Percentiles rank a stretch among this genome's conserved stretches.
Evolutionary conservation across 169 alveolate species (phyloP).

Genomic region (Plasmodium yoelii): DNA sequence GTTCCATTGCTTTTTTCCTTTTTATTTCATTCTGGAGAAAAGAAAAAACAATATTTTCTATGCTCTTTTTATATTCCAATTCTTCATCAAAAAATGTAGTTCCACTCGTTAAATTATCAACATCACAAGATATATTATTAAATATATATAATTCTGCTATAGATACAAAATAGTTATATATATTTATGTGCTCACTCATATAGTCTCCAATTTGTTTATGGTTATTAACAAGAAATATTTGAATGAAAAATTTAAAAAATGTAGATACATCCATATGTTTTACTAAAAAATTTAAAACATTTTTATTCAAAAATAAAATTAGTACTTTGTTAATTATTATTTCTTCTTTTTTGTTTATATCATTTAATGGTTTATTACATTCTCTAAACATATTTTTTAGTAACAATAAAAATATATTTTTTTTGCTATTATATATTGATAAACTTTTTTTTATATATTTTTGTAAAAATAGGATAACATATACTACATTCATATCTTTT

Average conservation of each 20-base stretch:
- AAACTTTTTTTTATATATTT: conserved; percentile 23
- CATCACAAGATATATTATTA: not conserved
- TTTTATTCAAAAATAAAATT: conserved; percentile 18
- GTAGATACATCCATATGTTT: conserved; percentile 26
- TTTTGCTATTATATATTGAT: conserved; percentile 37
- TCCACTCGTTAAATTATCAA: not conserved
- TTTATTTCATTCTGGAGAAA: not conserved
- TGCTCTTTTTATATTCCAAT: not conserved
- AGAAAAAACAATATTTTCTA: conserved; percentile 1
- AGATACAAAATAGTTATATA: conserved; percentile 3
- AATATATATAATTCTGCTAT: conserved; percentile 48
- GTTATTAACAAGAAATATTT: conserved; percentile 23
- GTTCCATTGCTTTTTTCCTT: not conserved
- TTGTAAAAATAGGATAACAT: conserved; percentile 21
- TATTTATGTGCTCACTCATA: conserved; percentile 17
- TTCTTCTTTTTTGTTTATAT: conserved; percentile 2
- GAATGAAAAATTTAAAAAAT: conserved; percentile 36
- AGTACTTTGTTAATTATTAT: conserved; percentile 2
- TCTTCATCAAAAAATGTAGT: not conserved
- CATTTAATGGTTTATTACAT: conserved; percentile 11
- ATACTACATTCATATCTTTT: not conserved
- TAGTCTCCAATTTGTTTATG: conserved; percentile 39
- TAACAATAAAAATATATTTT: conserved; percentile 23
- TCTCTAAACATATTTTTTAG: conserved; percentile 44
- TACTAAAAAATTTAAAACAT: conserved; percentile 14